phyloP scores from a whole-genome alignment of 345 rosid genomes.

The Draba incana region DNA sequence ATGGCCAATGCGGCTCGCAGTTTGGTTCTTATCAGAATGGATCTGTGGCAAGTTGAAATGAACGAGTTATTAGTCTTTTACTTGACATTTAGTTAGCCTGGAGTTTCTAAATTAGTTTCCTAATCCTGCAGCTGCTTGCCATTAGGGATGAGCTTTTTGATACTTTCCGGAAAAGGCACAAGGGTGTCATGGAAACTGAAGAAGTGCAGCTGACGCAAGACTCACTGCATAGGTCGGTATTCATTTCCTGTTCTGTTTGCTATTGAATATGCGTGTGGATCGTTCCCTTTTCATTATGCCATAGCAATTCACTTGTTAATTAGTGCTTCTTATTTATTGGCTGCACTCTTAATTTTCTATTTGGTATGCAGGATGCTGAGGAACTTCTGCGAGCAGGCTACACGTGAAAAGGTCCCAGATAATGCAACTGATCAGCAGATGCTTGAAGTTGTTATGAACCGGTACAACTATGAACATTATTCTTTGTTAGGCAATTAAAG shows the following conservation, averaged over 20 bases:
- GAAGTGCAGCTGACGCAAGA: conserved; percentile 86
- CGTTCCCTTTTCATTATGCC: background rate
- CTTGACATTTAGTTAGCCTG: conserved; percentile 11
- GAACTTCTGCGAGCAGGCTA: conserved; percentile 83
- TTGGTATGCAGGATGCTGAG: conserved; percentile 75
- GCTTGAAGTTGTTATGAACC: conserved; percentile 91
- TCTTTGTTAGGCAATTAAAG: conserved; percentile 24
- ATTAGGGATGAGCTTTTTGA: conserved; percentile 95
- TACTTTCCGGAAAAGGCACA: conserved; percentile 91
- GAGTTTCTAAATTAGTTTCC: conserved; percentile 19
- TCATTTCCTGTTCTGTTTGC: conserved; percentile 13
- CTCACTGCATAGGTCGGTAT: conserved; percentile 76
- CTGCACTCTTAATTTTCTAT: conserved; percentile 9
- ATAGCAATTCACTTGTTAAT: background rate
- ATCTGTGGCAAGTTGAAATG: background rate
- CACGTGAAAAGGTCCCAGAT: conserved; percentile 66
- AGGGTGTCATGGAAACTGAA: conserved; percentile 85
- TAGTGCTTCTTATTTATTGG: background rate
- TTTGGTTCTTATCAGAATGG: background rate
- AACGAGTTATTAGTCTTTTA: conserved; percentile 5
- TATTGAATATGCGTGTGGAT: background rate
- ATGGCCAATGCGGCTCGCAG: conserved; percentile 17
- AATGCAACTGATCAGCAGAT: conserved; percentile 86
- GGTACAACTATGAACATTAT: conserved; percentile 46
- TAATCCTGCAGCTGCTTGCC: conserved; percentile 63